A percentile compares a stretch with the other conserved stretches of the same genome.
Conservation (phyloP, 176 grass and related monocot species). For the Phoenix roebelenii region DNA sequence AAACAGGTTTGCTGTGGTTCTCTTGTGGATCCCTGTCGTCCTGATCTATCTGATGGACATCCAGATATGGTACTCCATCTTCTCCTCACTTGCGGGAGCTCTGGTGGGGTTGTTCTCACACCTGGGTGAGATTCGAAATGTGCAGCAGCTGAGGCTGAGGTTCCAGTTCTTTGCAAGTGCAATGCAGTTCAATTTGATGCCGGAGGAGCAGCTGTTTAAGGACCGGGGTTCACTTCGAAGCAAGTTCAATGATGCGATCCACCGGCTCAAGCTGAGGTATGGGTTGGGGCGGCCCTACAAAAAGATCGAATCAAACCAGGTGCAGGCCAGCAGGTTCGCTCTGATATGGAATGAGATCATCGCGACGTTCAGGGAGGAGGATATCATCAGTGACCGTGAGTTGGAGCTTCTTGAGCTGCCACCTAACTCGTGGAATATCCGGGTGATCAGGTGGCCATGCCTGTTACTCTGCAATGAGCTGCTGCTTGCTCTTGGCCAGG, state of each 20-base stretch:
- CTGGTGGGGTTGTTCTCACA: constrained; percentile 85
- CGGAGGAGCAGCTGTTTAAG: constrained; percentile 42
- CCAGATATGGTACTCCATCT: constrained; percentile 93
- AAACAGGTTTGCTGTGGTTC: constrained; percentile 55
- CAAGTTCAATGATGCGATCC: constrained; percentile 60
- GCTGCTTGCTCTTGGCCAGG: constrained; percentile 75
- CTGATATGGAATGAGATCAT: constrained; percentile 98
- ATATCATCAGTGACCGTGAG: constrained; percentile 80
- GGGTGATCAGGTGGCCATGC: constrained; percentile 90
- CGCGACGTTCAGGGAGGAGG: constrained; percentile 80
- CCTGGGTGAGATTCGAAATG: constrained; percentile 83
- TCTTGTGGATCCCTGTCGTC: constrained; percentile 78
- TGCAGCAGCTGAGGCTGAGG: constrained; percentile 82
- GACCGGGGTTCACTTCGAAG: constrained; percentile 37
- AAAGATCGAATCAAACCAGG: constrained; percentile 70
- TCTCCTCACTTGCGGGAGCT: constrained; percentile 69
- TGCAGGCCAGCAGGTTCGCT: constrained; percentile 80
- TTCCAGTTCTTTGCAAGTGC: constrained; percentile 98
- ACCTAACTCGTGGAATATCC: constrained; percentile 60
- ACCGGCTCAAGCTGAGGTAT: constrained; percentile 74
- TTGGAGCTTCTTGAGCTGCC: constrained; percentile 89
- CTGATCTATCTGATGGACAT: constrained; percentile 97
- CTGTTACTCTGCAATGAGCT: constrained; percentile 83
- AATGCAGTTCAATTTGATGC: constrained; percentile 98
- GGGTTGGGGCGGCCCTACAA: constrained; percentile 83